phyloP scores from a whole-genome alignment of 768 basidiomycete genomes.

The Suillus variegatus region DNA sequence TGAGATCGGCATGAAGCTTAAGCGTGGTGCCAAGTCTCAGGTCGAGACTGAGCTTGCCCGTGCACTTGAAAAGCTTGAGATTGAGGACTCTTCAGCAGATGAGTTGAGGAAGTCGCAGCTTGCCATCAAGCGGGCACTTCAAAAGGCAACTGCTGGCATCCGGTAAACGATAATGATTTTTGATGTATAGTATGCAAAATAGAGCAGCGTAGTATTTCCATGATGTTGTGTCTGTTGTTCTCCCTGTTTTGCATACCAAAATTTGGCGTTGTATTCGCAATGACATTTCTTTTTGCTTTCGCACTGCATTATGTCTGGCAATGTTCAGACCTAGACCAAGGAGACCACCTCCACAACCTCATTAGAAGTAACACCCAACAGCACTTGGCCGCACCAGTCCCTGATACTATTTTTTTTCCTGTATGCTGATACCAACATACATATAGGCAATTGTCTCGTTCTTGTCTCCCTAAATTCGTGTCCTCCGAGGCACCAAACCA shows the following conservation, averaged over 20 bases:
- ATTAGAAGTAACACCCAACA: too few relatives aligned
- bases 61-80: constrained; percentile 97
- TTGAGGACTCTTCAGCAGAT: constrained; percentile 91
- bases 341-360: too few relatives aligned
- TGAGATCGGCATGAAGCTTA: constrained; percentile 98
- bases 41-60: constrained; percentile 98
- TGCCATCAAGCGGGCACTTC: constrained; percentile 92
- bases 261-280: constrained; percentile 8
- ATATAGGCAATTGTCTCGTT: too few relatives aligned
- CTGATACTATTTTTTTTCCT: too few relatives aligned
- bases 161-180: constrained; percentile 48
- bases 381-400: too few relatives aligned
- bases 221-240: constrained; percentile 18
- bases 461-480: too few relatives aligned
- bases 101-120: constrained; percentile 97
- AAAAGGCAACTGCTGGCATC: constrained; percentile 94
- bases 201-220: constrained; percentile 17
- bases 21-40: constrained; percentile 92
- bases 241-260: constrained; percentile 17
- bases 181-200: constrained; percentile 16
- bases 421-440: too few relatives aligned
- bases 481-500: too few relatives aligned
- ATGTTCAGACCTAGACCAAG: too few relatives aligned
- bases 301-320: background rate
- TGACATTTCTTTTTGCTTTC: background rate